Percentiles rank a stretch among this genome's conserved stretches.
phyloP scores from a whole-genome alignment of 176 grass and related monocot genomes.

The Tillandsia fasciculata region DNA sequence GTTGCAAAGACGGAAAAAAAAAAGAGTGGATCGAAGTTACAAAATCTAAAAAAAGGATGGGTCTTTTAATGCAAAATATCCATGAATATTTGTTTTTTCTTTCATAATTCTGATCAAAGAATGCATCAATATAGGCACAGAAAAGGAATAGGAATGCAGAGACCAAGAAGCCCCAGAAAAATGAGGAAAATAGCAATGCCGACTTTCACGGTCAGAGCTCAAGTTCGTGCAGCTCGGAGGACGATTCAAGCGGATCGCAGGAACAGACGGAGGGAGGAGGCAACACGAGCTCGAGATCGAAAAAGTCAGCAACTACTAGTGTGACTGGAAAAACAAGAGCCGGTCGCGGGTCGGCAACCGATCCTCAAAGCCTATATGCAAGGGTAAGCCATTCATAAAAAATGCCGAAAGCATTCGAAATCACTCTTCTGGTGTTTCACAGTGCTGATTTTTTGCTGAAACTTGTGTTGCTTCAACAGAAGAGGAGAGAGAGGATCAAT shows the following conservation, averaged over 20 bases:
- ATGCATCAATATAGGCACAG: constrained; percentile 33
- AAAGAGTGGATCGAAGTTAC: too few relatives aligned
- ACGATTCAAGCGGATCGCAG: constrained; percentile 25
- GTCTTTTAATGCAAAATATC: too few relatives aligned
- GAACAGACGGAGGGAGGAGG: constrained; percentile 27
- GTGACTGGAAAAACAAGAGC: constrained; percentile 33
- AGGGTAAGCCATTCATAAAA: constrained; percentile 39
- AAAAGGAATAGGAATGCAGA: constrained; percentile 39
- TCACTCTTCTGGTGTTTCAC: not conserved
- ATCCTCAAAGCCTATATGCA: constrained; percentile 82
- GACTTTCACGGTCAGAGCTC: constrained; percentile 43
- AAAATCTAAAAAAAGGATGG: too few relatives aligned
- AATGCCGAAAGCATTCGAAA: not conserved
- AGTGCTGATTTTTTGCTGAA: not conserved
- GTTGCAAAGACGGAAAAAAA: too few relatives aligned
- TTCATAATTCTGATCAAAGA: not conserved
- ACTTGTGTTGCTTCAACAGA: constrained; percentile 44
- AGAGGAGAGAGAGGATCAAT: constrained; percentile 97
- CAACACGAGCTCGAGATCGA: constrained; percentile 23
- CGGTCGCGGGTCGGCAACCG: constrained; percentile 46
- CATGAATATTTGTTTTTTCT: not conserved
- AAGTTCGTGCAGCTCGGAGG: constrained; percentile 67
- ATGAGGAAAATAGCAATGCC: constrained; percentile 22
- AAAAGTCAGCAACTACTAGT: constrained; percentile 13
- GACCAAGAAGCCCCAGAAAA: constrained; percentile 19